Conservation (phyloP, 148 eudicot genomes). For the Bassia scoparia region DNA sequence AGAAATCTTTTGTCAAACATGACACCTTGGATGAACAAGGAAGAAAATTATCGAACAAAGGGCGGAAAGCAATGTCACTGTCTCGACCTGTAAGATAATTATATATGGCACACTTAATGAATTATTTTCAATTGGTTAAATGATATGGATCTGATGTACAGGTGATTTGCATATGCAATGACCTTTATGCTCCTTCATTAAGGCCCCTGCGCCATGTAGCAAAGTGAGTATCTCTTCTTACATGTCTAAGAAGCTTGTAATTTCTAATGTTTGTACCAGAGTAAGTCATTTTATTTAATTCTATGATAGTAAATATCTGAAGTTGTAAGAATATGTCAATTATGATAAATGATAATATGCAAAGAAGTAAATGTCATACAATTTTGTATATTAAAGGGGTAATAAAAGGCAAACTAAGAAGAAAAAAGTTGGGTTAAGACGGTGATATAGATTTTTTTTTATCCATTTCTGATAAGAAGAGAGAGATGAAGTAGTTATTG, state of each 20-base stretch:
- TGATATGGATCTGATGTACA: slow-evolving; percentile 31
- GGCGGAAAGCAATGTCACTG: slow-evolving; percentile 52
- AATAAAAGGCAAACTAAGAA: too few species aligned
- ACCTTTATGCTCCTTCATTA: slow-evolving; percentile 89
- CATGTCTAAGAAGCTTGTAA: background rate
- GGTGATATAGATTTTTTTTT: too few species aligned
- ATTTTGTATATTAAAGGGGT: background rate
- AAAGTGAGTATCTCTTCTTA: slow-evolving; percentile 50
- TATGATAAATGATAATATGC: background rate
- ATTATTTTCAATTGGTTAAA: slow-evolving; percentile 2
- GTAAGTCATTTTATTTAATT: too few species aligned
- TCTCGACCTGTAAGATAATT: slow-evolving; percentile 76
- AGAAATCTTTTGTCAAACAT: slow-evolving; percentile 48
- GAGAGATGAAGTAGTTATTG: too few species aligned
- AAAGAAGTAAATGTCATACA: background rate
- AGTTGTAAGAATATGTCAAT: background rate
- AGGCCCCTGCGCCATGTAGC: slow-evolving; percentile 94
- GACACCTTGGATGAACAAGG: slow-evolving; percentile 45
- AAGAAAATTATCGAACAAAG: slow-evolving; percentile 53
- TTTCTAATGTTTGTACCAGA: too few species aligned
- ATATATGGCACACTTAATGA: slow-evolving; percentile 17
- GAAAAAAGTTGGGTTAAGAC: too few species aligned
- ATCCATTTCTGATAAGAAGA: too few species aligned
- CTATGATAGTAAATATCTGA: too few species aligned
- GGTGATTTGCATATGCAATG: slow-evolving; percentile 99